Base-by-base conservation (phyloP, 2,329 filamentous ascomycete species). In the Emydomyces testavorans region DNA sequence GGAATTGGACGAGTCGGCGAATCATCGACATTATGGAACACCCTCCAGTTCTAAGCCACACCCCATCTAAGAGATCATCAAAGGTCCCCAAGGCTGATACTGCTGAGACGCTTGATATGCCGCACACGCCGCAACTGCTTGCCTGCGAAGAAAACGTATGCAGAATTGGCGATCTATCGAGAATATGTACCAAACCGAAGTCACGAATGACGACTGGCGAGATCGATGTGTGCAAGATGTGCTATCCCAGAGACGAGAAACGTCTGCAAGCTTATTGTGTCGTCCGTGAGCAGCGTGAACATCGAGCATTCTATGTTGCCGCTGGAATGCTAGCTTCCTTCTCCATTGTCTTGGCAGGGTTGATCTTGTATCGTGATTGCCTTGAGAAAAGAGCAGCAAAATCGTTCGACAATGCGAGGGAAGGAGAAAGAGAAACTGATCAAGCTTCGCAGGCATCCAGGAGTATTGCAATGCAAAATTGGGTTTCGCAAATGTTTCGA, bases 181-280 rank as follows among this genome's bases (percentile, higher is more conserved):
- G 26, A n/a, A 45, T 41, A 18, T 53, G 49, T 26, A 41, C 28
- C 8, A 28, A 45, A 23, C 39, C 35, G 1, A 11, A 29, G 13
- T 31, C 20, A 21, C 29, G 21, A 15, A 31, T 38, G 26, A 32
- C 41, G 2, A 26, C 20, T 15, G 44, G 21, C n/a, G 42, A 46
- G 8, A 35, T 15, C 21, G 37, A 42, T 13, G 35, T 43, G 16
- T 53, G 52, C 37, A 48, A 38, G 15, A 50, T 53, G 50, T 53
- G 52, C 31, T 50, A 37, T 10, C 52, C 52, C 7, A 38, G 21
- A 24, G 34, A 52, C 20, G 50, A 53, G 24, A 44, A 38, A 11
- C 41, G 26, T 7, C 46, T 53, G 2, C 21, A 36, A 20, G 15
- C 3, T 1, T 21, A 51, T 18, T 51, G 50, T 26, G 10, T 13